phyloP scores from a whole-genome alignment of 2,329 filamentous ascomycete genomes.

The Rutstroemia sp. region DNA sequence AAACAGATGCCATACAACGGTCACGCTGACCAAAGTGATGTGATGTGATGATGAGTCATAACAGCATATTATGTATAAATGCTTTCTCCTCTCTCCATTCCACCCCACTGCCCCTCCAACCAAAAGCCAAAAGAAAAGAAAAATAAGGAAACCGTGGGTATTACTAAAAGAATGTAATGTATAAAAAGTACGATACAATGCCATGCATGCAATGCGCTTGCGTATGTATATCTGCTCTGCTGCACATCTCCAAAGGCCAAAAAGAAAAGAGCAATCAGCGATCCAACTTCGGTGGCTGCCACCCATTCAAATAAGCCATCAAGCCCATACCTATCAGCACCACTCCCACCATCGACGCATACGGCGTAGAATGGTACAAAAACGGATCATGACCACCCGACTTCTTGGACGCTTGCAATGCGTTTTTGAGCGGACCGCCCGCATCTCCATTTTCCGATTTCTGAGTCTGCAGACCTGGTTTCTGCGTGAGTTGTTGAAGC shows the following conservation, averaged over 20 bases:
- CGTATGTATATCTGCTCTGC: too few relatives aligned
- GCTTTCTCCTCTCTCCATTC: too few relatives aligned
- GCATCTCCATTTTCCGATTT: conserved; percentile 15
- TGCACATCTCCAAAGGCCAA: background rate
- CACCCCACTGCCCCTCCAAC: too few relatives aligned
- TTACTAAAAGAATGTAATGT: too few relatives aligned
- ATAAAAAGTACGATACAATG: too few relatives aligned
- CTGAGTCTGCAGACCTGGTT: conserved; percentile 1
- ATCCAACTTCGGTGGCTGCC: conserved; percentile 44
- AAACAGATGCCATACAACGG: background rate
- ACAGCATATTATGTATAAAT: too few relatives aligned
- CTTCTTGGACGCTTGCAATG: conserved; percentile 10
- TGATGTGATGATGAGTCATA: too few relatives aligned
- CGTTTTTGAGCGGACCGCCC: background rate
- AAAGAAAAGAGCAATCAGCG: conserved; percentile 14
- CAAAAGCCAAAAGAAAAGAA: too few relatives aligned
- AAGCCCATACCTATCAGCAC: conserved; percentile 74
- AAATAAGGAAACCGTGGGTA: too few relatives aligned
- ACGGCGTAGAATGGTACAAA: conserved; percentile 56
- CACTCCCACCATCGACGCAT: conserved; percentile 75
- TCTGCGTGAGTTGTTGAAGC: conserved; percentile 13
- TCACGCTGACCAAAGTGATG: too few relatives aligned
- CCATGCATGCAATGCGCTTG: too few relatives aligned
- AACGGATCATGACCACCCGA: conserved; percentile 39
- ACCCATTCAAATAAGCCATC: conserved; percentile 82